Evolutionary conservation across 441 rosid species (phyloP).

Genomic region (Capsella rubella): DNA sequence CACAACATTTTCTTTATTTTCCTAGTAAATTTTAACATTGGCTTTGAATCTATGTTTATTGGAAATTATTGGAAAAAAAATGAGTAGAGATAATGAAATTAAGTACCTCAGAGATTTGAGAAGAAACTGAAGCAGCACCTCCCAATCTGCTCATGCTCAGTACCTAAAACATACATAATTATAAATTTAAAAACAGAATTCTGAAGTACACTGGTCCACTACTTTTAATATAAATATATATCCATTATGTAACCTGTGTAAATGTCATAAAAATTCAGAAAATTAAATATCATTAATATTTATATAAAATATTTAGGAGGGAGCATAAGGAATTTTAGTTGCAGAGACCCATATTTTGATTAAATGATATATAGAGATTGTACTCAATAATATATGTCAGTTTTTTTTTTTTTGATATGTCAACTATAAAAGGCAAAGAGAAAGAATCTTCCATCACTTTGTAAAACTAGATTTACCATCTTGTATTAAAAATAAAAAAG

Average conservation of each 20-base stretch:
- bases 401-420: conserved; percentile 40
- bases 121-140: conserved; percentile 83
- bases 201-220: conserved; percentile 23
- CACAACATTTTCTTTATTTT: too few relatives aligned
- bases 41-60: background rate
- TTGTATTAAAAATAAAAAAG: background rate
- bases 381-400: conserved; percentile 30
- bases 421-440: conserved; percentile 27
- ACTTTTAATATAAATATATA: conserved; percentile 10
- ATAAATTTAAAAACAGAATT: conserved; percentile 2
- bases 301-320: conserved; percentile 18
- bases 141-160: conserved; percentile 88
- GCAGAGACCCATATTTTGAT: conserved; percentile 46
- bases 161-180: conserved; percentile 31
- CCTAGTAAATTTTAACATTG: too few relatives aligned
- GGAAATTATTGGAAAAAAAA: background rate
- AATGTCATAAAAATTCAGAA: conserved; percentile 19
- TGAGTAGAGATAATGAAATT: background rate
- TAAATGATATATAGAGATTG: conserved; percentile 21
- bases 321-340: conserved; percentile 44
- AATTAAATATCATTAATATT: background rate
- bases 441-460: conserved; percentile 39
- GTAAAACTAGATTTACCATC: background rate
- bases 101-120: conserved; percentile 81
- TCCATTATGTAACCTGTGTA: background rate